Evolutionary conservation across 495 filamentous ascomycete species (phyloP), one percentile per base, ranked within the genome.

Genomic region (Penicillium alfredii): DNA sequence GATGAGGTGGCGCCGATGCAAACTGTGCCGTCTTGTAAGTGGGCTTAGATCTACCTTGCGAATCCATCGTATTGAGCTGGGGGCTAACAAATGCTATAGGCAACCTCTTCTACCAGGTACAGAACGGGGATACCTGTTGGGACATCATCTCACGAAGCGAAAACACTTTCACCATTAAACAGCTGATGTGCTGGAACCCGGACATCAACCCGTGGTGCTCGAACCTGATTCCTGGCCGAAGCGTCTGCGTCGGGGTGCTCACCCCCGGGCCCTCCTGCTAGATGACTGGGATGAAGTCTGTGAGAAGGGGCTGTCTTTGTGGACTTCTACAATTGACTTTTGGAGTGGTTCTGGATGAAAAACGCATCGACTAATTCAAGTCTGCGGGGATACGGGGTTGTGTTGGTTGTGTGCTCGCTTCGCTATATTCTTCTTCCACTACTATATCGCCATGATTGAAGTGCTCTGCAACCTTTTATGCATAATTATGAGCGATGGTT

Each of bases 161-260:
- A 6, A 42, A 51, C 10, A 38, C 30, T 13, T 41, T 57, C 30
- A 55, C 50, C 14, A 51, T 57, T 12, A 43, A 26, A 10, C 44
- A 57, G 14, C 37, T 57, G 1, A 21, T 51, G 6, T 57, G 53
- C 31, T 57, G 53, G 53, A 57, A 57, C 20, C 42, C 51, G 5
- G 50, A 57, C 13, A 50, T 57, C 41, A 57, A 57, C 19, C 30
- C 44, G 2, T 24, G 10, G 32, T 57, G 53, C 39, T 44, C 53
- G 10, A 57, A 57, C 23, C 38, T 57, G 2, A 57, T 57, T 12
- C 50, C 50, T 3, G 53, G 51, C 9, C 50, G 47, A 6, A 18
- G 37, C 27, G 18, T 55, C 15, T 57, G 53, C 19, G 30, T 55
- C 11, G 50, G 44, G 4, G 47, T 51, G 6, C 6, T 13, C n/a